These are phyloP conservation scores for Trichoderma arundinaceum DNA, from an alignment of 2,329 filamentous ascomycete genomes.

Conservation along the genomic window DNA sequence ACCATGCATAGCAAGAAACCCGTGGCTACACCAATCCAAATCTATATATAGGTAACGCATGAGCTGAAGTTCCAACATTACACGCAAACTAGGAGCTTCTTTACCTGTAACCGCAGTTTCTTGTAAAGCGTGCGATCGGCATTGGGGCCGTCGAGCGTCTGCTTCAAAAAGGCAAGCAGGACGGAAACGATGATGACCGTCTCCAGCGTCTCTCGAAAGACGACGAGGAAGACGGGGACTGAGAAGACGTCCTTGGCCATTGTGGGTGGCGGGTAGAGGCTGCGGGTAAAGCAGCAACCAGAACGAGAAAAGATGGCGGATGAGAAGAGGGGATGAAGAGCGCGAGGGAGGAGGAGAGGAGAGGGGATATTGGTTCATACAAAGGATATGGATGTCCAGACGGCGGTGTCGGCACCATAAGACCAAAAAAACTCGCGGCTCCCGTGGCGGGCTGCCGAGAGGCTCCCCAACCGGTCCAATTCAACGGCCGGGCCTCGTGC, in stretches of 20 bases:
- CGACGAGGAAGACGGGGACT: slow-evolving; percentile 86
- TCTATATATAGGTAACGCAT: slow-evolving; percentile 44
- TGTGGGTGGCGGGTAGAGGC: slow-evolving; percentile 29
- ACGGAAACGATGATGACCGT: slow-evolving; percentile 85
- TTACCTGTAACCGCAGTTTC: slow-evolving; percentile 68
- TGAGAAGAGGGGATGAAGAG: background rate
- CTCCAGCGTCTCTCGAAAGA: slow-evolving; percentile 85
- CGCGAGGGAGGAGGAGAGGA: background rate
- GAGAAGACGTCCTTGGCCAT: slow-evolving; percentile 75
- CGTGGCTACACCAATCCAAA: slow-evolving; percentile 68
- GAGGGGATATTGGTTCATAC: slow-evolving; percentile 20
- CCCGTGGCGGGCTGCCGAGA: no score
- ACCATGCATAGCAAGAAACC: slow-evolving; percentile 69
- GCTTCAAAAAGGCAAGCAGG: slow-evolving; percentile 83
- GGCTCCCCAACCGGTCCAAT: slow-evolving; percentile 10
- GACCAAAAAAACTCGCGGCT: background rate
- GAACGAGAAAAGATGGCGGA: background rate
- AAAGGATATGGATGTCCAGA: background rate
- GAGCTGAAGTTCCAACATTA: background rate
- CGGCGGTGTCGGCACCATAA: slow-evolving; percentile 21
- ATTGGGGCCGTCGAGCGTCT: slow-evolving; percentile 71
- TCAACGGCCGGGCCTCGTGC: slow-evolving; percentile 16
- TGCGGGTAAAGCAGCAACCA: background rate
- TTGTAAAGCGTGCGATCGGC: slow-evolving; percentile 69
- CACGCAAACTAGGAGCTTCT: background rate